A percentile compares a stretch with the other conserved stretches of the same genome.
phyloP scores from a whole-genome alignment of 768 basidiomycete genomes.

The Boletus patriciae region DNA sequence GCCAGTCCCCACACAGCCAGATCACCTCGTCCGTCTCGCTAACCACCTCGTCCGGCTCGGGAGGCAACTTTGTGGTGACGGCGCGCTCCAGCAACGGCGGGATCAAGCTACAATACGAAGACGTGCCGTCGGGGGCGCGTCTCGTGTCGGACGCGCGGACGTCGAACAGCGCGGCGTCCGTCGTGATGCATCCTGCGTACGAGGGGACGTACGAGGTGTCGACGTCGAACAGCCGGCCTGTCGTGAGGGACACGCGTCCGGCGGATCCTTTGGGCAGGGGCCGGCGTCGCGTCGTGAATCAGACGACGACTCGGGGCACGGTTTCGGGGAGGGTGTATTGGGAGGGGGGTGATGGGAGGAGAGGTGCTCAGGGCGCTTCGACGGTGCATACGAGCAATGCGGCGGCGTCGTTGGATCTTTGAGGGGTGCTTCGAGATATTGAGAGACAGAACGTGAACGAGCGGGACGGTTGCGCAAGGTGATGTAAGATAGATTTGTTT shows the following conservation, averaged over 20 bases:
- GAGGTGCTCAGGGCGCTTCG: background rate
- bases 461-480: background rate
- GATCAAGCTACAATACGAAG: constrained; percentile 28
- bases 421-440: background rate
- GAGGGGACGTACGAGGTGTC: constrained; percentile 40
- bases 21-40: constrained; percentile 29
- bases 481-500: background rate
- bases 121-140: constrained; percentile 30
- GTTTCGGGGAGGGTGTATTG: constrained; percentile 21
- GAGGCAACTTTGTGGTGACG: constrained; percentile 34
- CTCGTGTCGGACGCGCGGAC: constrained; percentile 36
- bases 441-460: too few relatives aligned
- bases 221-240: constrained; percentile 24
- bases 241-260: constrained; percentile 9
- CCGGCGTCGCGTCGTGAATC: constrained; percentile 27
- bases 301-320: background rate
- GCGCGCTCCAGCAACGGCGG: constrained; percentile 37
- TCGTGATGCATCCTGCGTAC: constrained; percentile 36
- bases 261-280: constrained; percentile 35
- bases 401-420: constrained; percentile 20
- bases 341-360: background rate
- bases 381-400: constrained; percentile 27
- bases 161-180: constrained; percentile 32
- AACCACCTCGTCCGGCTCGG: constrained; percentile 21
- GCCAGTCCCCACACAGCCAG: background rate